Percentiles rank a stretch among this genome's conserved stretches.
Conservation (phyloP, 257 asterid genomes). For the Cinchona pubescens region DNA sequence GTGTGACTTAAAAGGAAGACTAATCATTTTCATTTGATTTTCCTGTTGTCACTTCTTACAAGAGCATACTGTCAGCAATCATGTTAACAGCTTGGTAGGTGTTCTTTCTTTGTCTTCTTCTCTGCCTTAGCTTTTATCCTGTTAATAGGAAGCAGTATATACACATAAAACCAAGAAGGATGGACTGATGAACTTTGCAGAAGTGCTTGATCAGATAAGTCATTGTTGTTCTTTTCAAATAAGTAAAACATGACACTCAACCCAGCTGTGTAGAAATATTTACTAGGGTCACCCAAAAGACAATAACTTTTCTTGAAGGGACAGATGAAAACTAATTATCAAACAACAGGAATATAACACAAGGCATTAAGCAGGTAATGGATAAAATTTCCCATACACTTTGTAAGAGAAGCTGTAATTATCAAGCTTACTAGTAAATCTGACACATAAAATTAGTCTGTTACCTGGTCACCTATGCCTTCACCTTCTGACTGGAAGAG, state of each 20-base stretch:
- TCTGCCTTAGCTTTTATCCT: background rate
- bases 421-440: background rate
- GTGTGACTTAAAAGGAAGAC: background rate
- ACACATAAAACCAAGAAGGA: background rate
- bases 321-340: background rate
- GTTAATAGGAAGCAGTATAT: background rate
- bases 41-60: constrained; percentile 1
- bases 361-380: background rate
- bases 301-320: background rate
- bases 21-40: background rate
- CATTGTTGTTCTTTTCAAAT: too few species aligned
- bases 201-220: too few species aligned
- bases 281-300: background rate
- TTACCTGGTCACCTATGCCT: constrained; percentile 62
- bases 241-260: background rate
- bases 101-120: background rate
- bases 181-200: too few species aligned
- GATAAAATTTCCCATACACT: background rate
- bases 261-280: background rate
- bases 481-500: constrained; percentile 80
- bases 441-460: background rate
- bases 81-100: background rate
- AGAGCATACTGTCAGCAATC: background rate
- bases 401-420: background rate
- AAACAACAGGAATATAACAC: background rate